Percentiles rank a stretch among this genome's conserved stretches.
These are phyloP conservation scores for Crithidia brevicula DNA, from an alignment of 208 protist species.

Conservation along the genomic window DNA sequence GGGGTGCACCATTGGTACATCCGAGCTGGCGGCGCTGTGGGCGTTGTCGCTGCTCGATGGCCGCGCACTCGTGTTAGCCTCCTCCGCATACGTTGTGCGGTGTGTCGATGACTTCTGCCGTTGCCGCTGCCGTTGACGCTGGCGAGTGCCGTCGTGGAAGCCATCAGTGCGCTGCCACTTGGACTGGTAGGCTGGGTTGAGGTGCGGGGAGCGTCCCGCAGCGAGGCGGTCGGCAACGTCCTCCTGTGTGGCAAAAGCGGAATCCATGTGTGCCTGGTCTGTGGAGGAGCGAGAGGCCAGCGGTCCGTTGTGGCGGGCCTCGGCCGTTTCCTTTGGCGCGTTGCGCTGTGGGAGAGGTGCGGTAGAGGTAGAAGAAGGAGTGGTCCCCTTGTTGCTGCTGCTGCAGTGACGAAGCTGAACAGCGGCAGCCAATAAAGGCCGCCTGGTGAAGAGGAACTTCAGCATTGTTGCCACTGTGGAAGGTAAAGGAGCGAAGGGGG, in stretches of 20 bases:
- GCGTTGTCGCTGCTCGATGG: background rate
- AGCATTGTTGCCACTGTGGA: too few relatives aligned
- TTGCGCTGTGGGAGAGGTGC: too few relatives aligned
- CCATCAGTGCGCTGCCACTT: slow-evolving; percentile 10
- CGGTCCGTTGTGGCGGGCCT: too few relatives aligned
- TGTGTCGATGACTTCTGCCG: background rate
- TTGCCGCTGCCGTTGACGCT: background rate
- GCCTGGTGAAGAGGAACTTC: too few relatives aligned
- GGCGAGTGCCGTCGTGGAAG: too few relatives aligned
- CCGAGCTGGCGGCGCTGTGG: background rate
- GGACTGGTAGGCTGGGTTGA: slow-evolving; percentile 5
- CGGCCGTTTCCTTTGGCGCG: too few relatives aligned
- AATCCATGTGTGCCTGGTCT: background rate
- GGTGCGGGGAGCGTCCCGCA: background rate
- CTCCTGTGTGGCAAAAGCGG: background rate
- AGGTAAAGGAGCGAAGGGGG: too few relatives aligned
- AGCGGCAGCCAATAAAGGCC: too few relatives aligned
- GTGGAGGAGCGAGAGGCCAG: background rate
- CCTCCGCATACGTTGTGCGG: background rate
- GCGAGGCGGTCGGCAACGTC: background rate
- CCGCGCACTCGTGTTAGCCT: background rate
- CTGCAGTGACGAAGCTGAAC: background rate
- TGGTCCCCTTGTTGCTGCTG: background rate
- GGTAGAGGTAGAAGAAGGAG: background rate
- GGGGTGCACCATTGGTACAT: slow-evolving; percentile 21